Evolutionary conservation across 2,329 filamentous ascomycete genomes (phyloP), one percentile per base, ranked within the genome.

Genomic region (Penicillium sp.): DNA sequence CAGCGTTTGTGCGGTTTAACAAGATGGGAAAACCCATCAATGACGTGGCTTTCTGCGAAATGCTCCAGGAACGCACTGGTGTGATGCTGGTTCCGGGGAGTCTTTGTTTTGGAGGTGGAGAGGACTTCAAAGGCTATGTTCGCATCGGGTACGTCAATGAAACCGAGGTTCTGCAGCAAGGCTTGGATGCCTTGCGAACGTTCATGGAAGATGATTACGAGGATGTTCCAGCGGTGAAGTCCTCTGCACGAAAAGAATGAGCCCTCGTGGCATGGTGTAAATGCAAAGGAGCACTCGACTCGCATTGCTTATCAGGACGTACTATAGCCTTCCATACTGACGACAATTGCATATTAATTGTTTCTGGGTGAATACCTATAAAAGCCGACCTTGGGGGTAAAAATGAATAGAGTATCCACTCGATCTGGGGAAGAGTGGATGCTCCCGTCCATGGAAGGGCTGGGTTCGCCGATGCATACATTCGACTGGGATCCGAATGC

Each of bases 11-110:
- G 49, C 82, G 80, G 59, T 89, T 95, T 56, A 75, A 74, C 45
- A 76, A 77, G 42, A 78, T 79, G 38, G 81, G 79, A 0, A 75
- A 78, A 63, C 77, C 82, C 1, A 78, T 95, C 0, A 82, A 92
- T 60, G 86, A 91, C 54, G 80, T 79, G n/a, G 75, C 75, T 3
- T 86, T 95, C 59, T 92, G 87, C 59, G 73, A 81, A 58, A 79
- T 82, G 62, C 68, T 95, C 30, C 71, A 88, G 25, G 77, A 83
- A 43, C 80, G 83, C 69, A 84, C 79, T 0, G 87, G 87, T 14
- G 86, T 90, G 5, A 77, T 93, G 75, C 76, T 93, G 51, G 74
- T 89, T 9, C 89, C 89, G 0, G 89, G 87, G 0, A 82, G 81
- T 39, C 77, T 75, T 35, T 89, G 85, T 59, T 95, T 95, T 67